Conservation (phyloP, 495 filamentous ascomycete species). For the Xylaria venustula region DNA sequence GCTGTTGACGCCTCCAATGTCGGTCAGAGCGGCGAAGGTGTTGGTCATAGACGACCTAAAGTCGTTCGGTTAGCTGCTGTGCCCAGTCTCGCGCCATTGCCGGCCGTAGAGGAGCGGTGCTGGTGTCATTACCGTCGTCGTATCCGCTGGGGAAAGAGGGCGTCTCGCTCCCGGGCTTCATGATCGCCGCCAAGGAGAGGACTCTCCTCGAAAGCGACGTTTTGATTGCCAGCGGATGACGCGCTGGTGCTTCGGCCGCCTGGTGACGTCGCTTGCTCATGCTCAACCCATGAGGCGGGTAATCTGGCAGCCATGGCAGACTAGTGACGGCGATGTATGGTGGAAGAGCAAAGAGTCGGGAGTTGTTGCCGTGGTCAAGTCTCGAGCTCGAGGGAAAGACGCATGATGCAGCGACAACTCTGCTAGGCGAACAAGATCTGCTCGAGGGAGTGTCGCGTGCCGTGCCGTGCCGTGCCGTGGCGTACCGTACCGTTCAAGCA, state of each 20-base stretch:
- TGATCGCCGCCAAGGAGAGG: conserved; percentile 41
- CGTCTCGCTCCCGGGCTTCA: conserved; percentile 24
- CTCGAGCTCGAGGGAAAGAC: neutral
- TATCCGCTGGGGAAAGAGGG: conserved; percentile 34
- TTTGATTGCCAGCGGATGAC: conserved; percentile 34
- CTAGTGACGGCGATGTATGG: neutral
- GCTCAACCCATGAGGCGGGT: conserved; percentile 55
- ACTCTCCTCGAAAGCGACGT: conserved; percentile 37
- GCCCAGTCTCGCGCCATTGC: too few species aligned
- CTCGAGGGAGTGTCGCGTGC: neutral
- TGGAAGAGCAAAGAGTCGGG: neutral
- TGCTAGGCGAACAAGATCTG: too few species aligned
- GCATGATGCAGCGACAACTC: too few species aligned
- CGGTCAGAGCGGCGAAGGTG: conserved; percentile 63
- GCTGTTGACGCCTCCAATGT: conserved; percentile 88
- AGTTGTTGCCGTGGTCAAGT: neutral
- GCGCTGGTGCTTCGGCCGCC: conserved; percentile 34
- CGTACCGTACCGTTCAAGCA: too few species aligned
- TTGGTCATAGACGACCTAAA: conserved; percentile 71
- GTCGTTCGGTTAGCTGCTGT: conserved; percentile 11
- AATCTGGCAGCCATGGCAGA: conserved; percentile 33
- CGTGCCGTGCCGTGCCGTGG: too few species aligned
- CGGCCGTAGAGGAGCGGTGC: neutral
- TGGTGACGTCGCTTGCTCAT: conserved; percentile 33
- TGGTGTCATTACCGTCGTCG: conserved; percentile 32